These are phyloP conservation scores for Malassezia obtusa DNA, from an alignment of 1,284 basidiomycete genomes.

Conservation along the genomic window DNA sequence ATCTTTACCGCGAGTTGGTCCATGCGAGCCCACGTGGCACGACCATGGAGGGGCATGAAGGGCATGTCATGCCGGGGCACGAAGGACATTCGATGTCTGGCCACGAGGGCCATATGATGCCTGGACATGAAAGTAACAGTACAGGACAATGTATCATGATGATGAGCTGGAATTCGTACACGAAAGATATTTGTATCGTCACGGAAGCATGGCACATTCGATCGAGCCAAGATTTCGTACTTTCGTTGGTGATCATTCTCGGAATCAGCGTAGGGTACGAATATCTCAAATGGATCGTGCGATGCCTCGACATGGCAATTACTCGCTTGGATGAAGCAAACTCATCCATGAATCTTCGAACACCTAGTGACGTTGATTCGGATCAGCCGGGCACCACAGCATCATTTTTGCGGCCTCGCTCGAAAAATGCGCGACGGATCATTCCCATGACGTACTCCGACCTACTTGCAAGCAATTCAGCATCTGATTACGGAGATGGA, in stretches of 20 bases:
- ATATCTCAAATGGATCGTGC: conserved; percentile 5
- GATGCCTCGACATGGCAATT: conserved; percentile 3
- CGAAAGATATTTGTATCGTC: conserved; percentile 10
- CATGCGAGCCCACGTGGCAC: background rate
- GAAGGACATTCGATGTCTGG: conserved; percentile 9
- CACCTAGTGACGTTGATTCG: background rate
- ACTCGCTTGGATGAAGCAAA: background rate
- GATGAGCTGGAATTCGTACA: conserved; percentile 16
- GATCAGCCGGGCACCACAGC: background rate
- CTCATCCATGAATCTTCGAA: background rate
- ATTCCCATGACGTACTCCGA: conserved; percentile 5
- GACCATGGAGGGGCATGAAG: conserved; percentile 21
- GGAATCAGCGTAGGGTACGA: conserved; percentile 4
- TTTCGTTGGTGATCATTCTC: conserved; percentile 3
- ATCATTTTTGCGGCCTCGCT: background rate
- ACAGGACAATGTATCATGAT: conserved; percentile 5
- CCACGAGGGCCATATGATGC: conserved; percentile 2
- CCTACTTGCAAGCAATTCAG: background rate
- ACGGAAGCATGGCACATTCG: conserved; percentile 8
- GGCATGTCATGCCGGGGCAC: conserved; percentile 2
- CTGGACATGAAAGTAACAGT: background rate
- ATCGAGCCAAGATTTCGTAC: conserved; percentile 1
- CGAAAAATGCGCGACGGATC: background rate
- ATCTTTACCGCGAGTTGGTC: too few species aligned
- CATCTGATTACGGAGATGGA: background rate